Evolutionary conservation across 2,329 filamentous ascomycete species (phyloP), one percentile per base, ranked within the genome.

Genomic region (Ophiostoma angusticollis): DNA sequence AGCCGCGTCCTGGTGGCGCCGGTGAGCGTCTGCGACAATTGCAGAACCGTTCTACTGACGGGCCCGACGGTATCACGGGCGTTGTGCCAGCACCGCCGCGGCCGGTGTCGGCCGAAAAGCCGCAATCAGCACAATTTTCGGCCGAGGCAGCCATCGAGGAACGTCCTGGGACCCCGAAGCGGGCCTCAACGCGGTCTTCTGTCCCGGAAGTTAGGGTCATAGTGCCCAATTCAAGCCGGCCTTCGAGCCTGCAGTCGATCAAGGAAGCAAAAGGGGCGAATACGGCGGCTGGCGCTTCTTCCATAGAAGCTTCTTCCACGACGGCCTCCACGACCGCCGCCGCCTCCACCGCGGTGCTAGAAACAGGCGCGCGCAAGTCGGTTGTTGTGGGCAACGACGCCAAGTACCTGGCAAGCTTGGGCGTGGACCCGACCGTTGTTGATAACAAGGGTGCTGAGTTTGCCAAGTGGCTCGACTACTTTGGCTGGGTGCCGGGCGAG

Each of bases 21-120:
- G 86, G 78, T 37, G 85, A 93, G 45, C 79, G 82, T 37, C 63
- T 93, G 38, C 68, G 80, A 40, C 73, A 78, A 37, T 63, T 68
- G 25, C 70, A 75, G 40, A 63, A 63, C 45, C 65, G 63, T 46
- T 74, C 71, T 41, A 57, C 59, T n/a, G 73, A 80, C 18, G 85
- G 81, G 5, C 82, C 85, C 6, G 87, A 95, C 61, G 89, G 87
- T 3, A 93, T 95, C 47, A 93, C 80, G 11, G 74, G 80, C 28
- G 87, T 95, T 27, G 81, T 95, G 17, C 84, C 84, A 18, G 83
- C 86, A 4, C 86, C 87, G 2, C 71, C 64, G 12, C 63, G 67
- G 22, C 63, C 68, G 1, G 48, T 54, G 8, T 60, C 62, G 3
- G 50, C 50, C 2, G 58, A 63, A 9, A 60, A 63, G 40, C 46